Evolutionary conservation across 2,329 filamentous ascomycete genomes (phyloP).

Genomic region (Rhynchosporium agropyri): DNA sequence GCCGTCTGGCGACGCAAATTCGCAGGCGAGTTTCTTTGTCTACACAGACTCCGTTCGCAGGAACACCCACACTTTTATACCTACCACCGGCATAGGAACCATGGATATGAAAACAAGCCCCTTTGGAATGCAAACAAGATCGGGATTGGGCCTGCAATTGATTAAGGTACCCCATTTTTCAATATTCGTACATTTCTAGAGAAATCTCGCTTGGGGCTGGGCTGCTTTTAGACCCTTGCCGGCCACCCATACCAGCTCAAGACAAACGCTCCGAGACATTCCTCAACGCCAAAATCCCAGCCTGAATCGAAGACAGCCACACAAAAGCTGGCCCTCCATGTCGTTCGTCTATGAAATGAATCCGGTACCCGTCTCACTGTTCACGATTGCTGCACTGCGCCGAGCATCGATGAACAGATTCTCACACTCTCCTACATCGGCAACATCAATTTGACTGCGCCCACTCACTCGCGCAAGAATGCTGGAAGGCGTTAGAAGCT

Average conservation of each 20-base stretch:
- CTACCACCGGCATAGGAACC: constrained; percentile 27
- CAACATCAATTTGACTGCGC: constrained; percentile 73
- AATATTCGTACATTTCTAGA: constrained; percentile 33
- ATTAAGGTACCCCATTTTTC: constrained; percentile 27
- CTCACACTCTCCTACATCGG: constrained; percentile 79
- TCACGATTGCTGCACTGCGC: constrained; percentile 72
- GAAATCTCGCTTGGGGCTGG: constrained; percentile 20
- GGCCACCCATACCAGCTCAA: constrained; percentile 18
- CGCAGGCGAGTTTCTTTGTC: constrained; percentile 39
- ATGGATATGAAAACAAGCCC: constrained; percentile 21
- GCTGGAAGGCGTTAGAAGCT: constrained; percentile 68
- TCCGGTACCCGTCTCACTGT: constrained; percentile 61
- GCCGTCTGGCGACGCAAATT: constrained; percentile 36
- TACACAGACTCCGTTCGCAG: constrained; percentile 32
- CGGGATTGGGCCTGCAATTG: constrained; percentile 19
- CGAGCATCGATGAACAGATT: constrained; percentile 82
- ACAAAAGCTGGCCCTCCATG: constrained; percentile 24
- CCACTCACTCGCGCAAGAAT: constrained; percentile 88
- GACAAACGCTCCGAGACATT: constrained; percentile 35
- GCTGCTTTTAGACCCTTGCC: constrained; percentile 24
- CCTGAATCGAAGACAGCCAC: constrained; percentile 23
- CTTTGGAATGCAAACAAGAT: constrained; percentile 28
- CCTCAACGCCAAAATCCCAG: constrained; percentile 31
- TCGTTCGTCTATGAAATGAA: constrained; percentile 49
- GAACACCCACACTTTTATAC: constrained; percentile 23